A percentile compares a stretch with the other conserved stretches of the same genome.
phyloP scores from a whole-genome alignment of 1,139 yeast species.

The Saccharomyces hybrid region DNA sequence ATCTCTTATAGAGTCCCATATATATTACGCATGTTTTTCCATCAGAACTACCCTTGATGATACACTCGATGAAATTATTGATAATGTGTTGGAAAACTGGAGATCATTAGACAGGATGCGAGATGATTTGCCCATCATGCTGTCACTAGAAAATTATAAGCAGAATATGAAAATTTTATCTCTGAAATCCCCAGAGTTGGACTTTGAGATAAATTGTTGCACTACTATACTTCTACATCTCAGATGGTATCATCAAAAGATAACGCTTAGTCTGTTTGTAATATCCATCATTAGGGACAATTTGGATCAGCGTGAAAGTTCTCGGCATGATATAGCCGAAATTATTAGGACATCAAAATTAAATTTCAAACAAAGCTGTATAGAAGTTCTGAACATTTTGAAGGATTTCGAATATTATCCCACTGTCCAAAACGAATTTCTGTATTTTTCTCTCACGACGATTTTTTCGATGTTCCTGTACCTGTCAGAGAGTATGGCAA shows the following conservation, averaged over 20 bases:
- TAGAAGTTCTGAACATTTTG: constrained; percentile 7
- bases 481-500: constrained; percentile 6
- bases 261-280: constrained; percentile 16
- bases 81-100: constrained; percentile 13
- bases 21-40: constrained; percentile 19
- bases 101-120: constrained; percentile 19
- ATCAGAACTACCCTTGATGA: constrained; percentile 12
- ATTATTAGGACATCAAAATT: constrained; percentile 6
- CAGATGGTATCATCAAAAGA: constrained; percentile 14
- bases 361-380: background rate
- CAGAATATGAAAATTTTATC: constrained; percentile 18
- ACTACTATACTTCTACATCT: constrained; percentile 20
- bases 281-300: constrained; percentile 19
- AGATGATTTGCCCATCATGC: constrained; percentile 18
- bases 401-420: constrained; percentile 7
- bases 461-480: constrained; percentile 7
- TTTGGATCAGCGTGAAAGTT: constrained; percentile 8
- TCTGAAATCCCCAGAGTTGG: constrained; percentile 17
- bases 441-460: constrained; percentile 9
- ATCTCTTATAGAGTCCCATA: constrained; percentile 14
- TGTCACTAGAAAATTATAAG: constrained; percentile 19
- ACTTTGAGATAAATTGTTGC: constrained; percentile 19
- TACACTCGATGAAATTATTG: constrained; percentile 21
- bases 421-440: constrained; percentile 7
- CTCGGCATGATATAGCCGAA: constrained; percentile 12